Evolutionary conservation across 768 basidiomycete species (phyloP).

Genomic region (Phaeotremella skinneri): DNA sequence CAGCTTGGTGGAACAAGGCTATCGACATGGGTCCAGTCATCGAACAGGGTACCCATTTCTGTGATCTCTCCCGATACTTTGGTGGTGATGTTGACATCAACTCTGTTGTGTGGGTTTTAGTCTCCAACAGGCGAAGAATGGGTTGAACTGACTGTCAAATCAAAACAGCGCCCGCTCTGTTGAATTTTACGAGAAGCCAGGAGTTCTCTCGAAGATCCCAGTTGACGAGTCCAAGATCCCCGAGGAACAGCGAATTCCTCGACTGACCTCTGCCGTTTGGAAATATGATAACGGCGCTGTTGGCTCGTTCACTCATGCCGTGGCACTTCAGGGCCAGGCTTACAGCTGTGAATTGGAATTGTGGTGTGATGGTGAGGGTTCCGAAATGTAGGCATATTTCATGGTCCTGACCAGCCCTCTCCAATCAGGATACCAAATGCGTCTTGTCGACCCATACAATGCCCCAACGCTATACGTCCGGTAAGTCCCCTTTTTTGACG

Average conservation of each 20-base stretch:
- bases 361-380: slow-evolving; percentile 71
- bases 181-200: slow-evolving; percentile 88
- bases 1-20: slow-evolving; percentile 53
- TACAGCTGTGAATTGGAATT: slow-evolving; percentile 95
- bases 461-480: slow-evolving; percentile 83
- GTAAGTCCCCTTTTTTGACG: too few relatives aligned
- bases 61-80: slow-evolving; percentile 94
- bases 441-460: slow-evolving; percentile 77
- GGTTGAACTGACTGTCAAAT: slow-evolving; percentile 9
- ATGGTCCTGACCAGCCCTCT: slow-evolving; percentile 53
- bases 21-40: slow-evolving; percentile 53
- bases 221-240: slow-evolving; percentile 82
- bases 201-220: slow-evolving; percentile 71
- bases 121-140: neutral
- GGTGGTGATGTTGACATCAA: slow-evolving; percentile 90
- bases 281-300: slow-evolving; percentile 96
- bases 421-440: slow-evolving; percentile 69
- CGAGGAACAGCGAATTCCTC: slow-evolving; percentile 86
- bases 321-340: slow-evolving; percentile 84
- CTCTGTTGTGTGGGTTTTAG: slow-evolving; percentile 54
- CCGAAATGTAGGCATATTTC: neutral
- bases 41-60: slow-evolving; percentile 78
- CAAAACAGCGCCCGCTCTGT: slow-evolving; percentile 66
- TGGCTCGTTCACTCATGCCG: slow-evolving; percentile 84
- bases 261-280: slow-evolving; percentile 91